phyloP scores from a whole-genome alignment of 495 filamentous ascomycete species.

The Penicillium nucicola region DNA sequence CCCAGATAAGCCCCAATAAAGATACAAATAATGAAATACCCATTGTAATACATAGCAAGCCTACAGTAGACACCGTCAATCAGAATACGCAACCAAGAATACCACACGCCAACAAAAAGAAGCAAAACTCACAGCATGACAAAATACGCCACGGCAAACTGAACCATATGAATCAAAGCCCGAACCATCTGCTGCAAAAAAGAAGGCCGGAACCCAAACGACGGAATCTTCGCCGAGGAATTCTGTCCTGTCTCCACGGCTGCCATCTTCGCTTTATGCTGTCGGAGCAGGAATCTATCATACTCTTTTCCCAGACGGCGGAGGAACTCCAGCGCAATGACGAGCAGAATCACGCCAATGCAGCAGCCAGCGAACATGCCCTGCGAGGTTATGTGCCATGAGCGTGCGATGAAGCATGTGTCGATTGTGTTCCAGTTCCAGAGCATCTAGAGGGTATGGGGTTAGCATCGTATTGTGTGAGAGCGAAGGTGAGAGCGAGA shows the following conservation, averaged over 20 bases:
- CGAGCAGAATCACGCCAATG: constrained; percentile 64
- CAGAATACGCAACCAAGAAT: too few species aligned
- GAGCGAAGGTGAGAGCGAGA: background rate
- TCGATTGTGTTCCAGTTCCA: constrained; percentile 77
- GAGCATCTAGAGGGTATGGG: constrained; percentile 53
- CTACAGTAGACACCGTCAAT: too few species aligned
- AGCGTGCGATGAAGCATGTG: constrained; percentile 61
- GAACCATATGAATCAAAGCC: constrained; percentile 58
- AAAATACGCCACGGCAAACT: constrained; percentile 70
- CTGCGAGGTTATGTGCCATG: constrained; percentile 61
- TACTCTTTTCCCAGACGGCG: constrained; percentile 58
- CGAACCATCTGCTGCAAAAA: constrained; percentile 59
- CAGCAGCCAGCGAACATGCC: constrained; percentile 68
- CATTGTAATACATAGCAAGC: constrained; percentile 65
- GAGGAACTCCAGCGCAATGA: constrained; percentile 60
- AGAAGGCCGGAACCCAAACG: constrained; percentile 40
- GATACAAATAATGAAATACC: constrained; percentile 60
- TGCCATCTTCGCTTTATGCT: too few species aligned
- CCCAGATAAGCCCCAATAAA: constrained; percentile 61
- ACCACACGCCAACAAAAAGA: too few species aligned
- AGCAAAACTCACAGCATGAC: constrained; percentile 57
- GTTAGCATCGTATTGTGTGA: too few species aligned
- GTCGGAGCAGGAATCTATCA: constrained; percentile 54
- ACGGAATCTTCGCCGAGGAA: constrained; percentile 14
- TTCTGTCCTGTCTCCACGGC: constrained; percentile 4